Evolutionary conservation across 2,329 filamentous ascomycete species (phyloP).

Genomic region (Colletotrichum lentis): DNA sequence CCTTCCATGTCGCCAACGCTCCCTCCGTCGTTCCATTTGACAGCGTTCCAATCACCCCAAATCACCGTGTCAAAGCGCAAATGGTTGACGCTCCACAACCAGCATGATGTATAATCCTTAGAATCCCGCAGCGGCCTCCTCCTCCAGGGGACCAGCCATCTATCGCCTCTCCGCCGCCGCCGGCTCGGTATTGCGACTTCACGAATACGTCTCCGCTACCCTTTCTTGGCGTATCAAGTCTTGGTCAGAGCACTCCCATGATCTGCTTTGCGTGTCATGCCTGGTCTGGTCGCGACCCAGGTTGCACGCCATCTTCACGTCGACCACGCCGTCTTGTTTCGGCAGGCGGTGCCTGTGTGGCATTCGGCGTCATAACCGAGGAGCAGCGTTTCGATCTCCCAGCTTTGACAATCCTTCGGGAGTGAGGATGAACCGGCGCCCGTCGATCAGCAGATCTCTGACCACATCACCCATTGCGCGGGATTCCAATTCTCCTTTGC

Average conservation of each 20-base stretch:
- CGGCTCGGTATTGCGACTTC: neutral
- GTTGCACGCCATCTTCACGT: neutral
- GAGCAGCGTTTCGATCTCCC: neutral
- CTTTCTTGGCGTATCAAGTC: neutral
- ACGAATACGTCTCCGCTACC: neutral
- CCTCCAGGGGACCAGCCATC: too few species aligned
- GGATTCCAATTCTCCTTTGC: neutral
- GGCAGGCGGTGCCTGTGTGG: neutral
- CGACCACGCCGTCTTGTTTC: neutral
- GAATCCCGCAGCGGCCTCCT: neutral
- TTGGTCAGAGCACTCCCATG: neutral
- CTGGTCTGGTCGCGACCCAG: neutral
- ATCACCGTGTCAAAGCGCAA: slow-evolving; percentile 19
- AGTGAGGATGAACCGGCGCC: neutral
- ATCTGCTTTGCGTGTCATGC: neutral
- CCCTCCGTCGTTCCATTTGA: slow-evolving; percentile 18
- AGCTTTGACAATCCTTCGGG: neutral
- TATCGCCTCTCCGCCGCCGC: too few species aligned
- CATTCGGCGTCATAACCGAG: neutral
- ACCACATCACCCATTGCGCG: neutral
- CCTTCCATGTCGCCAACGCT: slow-evolving; percentile 6
- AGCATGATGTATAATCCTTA: slow-evolving; percentile 10
- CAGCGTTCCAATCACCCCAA: slow-evolving; percentile 2
- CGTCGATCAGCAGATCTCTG: slow-evolving; percentile 29
- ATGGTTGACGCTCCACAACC: slow-evolving; percentile 8